These are phyloP conservation scores for Vigna reflexopilosa DNA, from an alignment of 306 rosid species.

Conservation along the genomic window DNA sequence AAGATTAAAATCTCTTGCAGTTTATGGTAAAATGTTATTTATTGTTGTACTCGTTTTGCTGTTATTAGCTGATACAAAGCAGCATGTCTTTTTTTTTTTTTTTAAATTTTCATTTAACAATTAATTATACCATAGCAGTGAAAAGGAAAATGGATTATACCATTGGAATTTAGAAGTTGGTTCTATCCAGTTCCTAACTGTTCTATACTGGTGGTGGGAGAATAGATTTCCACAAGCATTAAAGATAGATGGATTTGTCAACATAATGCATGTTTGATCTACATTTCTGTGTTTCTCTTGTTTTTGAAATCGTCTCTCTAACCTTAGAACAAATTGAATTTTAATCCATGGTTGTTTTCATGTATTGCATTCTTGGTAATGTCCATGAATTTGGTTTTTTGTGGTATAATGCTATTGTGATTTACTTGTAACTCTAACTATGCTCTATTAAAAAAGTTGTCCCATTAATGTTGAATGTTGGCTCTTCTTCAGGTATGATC, in stretches of 20 bases:
- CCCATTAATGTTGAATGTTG: neutral
- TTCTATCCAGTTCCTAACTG: neutral
- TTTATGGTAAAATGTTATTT: neutral
- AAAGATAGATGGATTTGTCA: neutral
- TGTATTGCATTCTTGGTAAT: neutral
- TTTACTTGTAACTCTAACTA: neutral
- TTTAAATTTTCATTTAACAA: neutral
- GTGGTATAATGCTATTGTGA: neutral
- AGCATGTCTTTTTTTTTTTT: neutral
- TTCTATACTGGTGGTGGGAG: neutral
- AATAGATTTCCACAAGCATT: neutral
- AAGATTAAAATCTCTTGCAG: conserved; percentile 32
- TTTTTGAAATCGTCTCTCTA: neutral
- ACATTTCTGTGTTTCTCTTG: neutral
- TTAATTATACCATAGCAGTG: neutral
- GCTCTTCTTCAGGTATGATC: conserved; percentile 70
- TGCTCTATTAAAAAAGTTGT: neutral
- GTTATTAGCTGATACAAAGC: neutral
- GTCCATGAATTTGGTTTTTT: neutral
- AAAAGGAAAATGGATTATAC: neutral
- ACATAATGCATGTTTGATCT: neutral
- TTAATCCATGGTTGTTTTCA: neutral
- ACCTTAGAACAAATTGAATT: neutral
- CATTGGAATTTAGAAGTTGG: neutral
- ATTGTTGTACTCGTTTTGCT: neutral